Conservation (phyloP, 495 filamentous ascomycete genomes). For the Penicillium egyptiacum region DNA sequence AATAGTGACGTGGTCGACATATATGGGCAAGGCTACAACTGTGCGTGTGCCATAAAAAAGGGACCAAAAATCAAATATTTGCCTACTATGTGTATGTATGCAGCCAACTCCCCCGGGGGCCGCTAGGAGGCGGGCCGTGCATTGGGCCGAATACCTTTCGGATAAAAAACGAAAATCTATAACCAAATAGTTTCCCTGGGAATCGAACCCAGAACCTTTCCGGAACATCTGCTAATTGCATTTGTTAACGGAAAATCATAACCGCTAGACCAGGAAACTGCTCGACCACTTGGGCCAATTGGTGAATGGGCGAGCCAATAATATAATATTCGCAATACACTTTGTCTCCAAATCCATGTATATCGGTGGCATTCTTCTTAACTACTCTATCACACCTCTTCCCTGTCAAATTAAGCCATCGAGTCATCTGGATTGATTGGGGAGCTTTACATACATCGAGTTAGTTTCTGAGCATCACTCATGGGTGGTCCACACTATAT, state of each 20-base stretch:
- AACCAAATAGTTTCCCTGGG: constrained; percentile 23
- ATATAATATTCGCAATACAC: no score
- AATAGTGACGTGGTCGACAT: no score
- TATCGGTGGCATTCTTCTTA: not conserved
- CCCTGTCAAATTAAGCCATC: not conserved
- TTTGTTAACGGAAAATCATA: constrained; percentile 19
- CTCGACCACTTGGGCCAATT: constrained; percentile 4
- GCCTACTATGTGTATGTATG: no score
- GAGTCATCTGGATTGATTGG: not conserved
- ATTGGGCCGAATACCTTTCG: no score
- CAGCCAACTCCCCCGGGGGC: no score
- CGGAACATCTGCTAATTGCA: constrained; percentile 8
- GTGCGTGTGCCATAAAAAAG: no score
- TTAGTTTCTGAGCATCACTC: not conserved
- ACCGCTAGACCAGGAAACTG: constrained; percentile 17
- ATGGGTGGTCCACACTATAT: not conserved
- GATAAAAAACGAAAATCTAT: no score
- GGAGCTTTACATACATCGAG: not conserved
- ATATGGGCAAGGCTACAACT: no score
- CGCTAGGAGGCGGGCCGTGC: no score
- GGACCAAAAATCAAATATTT: no score
- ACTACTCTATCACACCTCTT: not conserved
- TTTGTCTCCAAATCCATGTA: not conserved
- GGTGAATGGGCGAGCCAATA: not conserved
- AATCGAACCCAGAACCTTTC: constrained; percentile 29